phyloP scores from a whole-genome alignment of 2,329 filamentous ascomycete species.

The Domatiomyces globalis region DNA sequence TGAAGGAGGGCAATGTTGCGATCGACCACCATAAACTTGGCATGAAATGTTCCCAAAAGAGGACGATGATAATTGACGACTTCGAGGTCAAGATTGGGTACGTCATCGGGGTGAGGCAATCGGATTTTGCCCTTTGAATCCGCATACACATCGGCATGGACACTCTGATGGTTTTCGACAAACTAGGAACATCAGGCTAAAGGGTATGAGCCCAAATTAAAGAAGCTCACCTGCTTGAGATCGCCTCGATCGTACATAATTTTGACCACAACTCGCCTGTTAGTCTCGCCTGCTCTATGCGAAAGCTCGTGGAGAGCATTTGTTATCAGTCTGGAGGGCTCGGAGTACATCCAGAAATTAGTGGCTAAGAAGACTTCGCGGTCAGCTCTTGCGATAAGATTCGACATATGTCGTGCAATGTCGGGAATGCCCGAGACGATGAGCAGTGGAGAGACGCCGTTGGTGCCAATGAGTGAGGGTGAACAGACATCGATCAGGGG shows the following conservation, averaged over 20 bases:
- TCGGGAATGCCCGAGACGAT: constrained; percentile 57
- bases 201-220: background rate
- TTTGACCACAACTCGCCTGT: constrained; percentile 50
- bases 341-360: constrained; percentile 60
- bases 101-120: constrained; percentile 48
- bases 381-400: constrained; percentile 58
- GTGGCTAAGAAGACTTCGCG: constrained; percentile 61
- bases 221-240: constrained; percentile 39
- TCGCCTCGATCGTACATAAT: constrained; percentile 62
- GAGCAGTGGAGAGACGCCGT: constrained; percentile 52
- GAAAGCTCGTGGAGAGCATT: constrained; percentile 58
- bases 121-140: constrained; percentile 37
- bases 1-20: constrained; percentile 55
- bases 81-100: constrained; percentile 57
- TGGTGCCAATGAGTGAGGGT: constrained; percentile 45
- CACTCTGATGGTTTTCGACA: constrained; percentile 49
- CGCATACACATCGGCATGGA: constrained; percentile 45
- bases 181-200: background rate
- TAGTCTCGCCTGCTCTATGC: constrained; percentile 44
- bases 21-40: constrained; percentile 67
- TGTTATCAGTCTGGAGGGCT: constrained; percentile 53
- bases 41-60: constrained; percentile 59
- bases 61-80: constrained; percentile 60
- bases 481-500: constrained; percentile 38
- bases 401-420: constrained; percentile 59